Percentiles rank a stretch among this genome's conserved stretches.
Evolutionary conservation across 441 rosid genomes (phyloP).

Genomic region (Isatis lusitanica): DNA sequence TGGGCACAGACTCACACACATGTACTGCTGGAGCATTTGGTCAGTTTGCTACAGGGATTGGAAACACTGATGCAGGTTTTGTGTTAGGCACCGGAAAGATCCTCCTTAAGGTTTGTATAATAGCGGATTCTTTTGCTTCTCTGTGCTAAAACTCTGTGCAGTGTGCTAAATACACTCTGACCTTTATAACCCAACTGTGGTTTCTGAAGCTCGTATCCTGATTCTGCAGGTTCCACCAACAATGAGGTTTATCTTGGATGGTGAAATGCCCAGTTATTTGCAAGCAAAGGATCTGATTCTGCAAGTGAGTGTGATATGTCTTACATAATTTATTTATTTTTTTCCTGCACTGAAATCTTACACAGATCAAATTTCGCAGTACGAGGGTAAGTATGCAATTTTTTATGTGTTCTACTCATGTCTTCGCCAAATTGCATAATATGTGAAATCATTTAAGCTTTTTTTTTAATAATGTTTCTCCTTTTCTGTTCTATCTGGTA

Average conservation of each 20-base stretch:
- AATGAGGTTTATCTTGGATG: constrained; percentile 91
- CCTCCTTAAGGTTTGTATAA: constrained; percentile 73
- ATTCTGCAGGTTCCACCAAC: constrained; percentile 84
- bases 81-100: constrained; percentile 88
- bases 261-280: constrained; percentile 90
- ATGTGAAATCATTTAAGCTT: not conserved
- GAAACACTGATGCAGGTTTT: constrained; percentile 56
- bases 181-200: not conserved
- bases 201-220: constrained; percentile 15
- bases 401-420: constrained; percentile 5
- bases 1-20: constrained; percentile 96
- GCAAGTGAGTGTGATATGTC: constrained; percentile 58
- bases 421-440: constrained; percentile 1
- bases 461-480: not conserved
- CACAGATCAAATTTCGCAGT: not conserved
- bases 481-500: not conserved
- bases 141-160: not conserved
- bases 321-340: not conserved
- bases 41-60: constrained; percentile 85
- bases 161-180: not conserved
- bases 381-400: not conserved
- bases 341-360: not conserved
- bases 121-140: not conserved
- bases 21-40: constrained; percentile 99
- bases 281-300: constrained; percentile 96